Base-by-base conservation (phyloP, 805 yeast species). In the Sungouiozyma intestinalis region DNA sequence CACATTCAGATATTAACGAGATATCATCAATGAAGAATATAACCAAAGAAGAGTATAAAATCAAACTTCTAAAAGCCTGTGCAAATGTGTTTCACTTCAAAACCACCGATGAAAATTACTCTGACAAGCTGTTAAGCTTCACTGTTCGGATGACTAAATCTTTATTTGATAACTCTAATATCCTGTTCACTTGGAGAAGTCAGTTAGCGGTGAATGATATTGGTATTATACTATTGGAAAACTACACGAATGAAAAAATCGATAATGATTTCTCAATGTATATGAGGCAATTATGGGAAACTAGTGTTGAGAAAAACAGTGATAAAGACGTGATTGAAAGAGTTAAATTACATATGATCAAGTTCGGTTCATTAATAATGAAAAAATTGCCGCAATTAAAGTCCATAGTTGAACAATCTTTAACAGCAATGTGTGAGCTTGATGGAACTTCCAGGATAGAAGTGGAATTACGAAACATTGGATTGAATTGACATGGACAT, bases 151-250 rank as follows among this genome's bases (percentile, higher is more conserved):
- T 55, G 33, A 46, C 63, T 41, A 39, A 43, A 3, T 36, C 44
- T 3, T 49, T 68, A 56, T 62, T 57, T 55, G 53, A 49, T 21
- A 45, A 55, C 41, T 37, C 57, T 40, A 41, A 39, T 17, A 37
- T 61, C 29, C 40, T 66, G 1, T 63, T 65, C 40, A 73, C 85
- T 1, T 82, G 90, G 90, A 70, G 81, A 49, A 68, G 80, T 2
- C 76, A 77, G 48, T 45, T 70, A 1, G 67, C 69, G 1, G 61
- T 64, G 16, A 69, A 66, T 48, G 77, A 74, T 40, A 63, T 66
- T 8, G 57, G 74, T 20, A 53, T 41, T 2, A 44, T 45, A 7
- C 29, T 65, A 9, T 40, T 51, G 2, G 47, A 49, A 3, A 14
- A 48, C 33, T 15, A 42, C 51, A 41, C 29, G 14, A 24, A 24